phyloP scores from a whole-genome alignment of 2,329 filamentous ascomycete species.

The Immersiporthe knoxdaviesiana region DNA sequence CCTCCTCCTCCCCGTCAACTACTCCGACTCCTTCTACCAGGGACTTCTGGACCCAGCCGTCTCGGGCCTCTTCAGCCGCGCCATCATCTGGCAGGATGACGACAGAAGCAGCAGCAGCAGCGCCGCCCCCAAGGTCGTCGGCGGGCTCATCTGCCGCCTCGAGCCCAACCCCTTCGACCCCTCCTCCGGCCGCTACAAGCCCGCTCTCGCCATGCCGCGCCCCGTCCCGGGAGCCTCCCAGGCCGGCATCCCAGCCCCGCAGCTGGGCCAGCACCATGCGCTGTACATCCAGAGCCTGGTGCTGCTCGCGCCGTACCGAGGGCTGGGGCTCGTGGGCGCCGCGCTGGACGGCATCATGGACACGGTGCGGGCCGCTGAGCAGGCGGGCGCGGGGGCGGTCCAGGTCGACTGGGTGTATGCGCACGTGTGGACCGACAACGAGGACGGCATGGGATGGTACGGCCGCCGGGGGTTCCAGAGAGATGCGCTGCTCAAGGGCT shows the following conservation, averaged over 20 bases:
- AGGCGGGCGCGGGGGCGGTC: constrained; percentile 10
- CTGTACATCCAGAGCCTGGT: constrained; percentile 69
- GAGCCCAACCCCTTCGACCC: constrained; percentile 50
- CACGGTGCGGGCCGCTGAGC: constrained; percentile 43
- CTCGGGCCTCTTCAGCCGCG: constrained; percentile 60
- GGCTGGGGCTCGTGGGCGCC: constrained; percentile 61
- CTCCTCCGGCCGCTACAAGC: constrained; percentile 28
- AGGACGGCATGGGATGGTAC: constrained; percentile 67
- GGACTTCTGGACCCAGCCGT: constrained; percentile 53
- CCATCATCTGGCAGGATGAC: constrained; percentile 60
- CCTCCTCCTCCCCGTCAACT: constrained; percentile 65
- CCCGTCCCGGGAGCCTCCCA: not conserved
- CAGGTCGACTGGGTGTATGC: constrained; percentile 48
- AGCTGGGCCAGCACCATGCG: constrained; percentile 43
- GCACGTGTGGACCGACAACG: constrained; percentile 71
- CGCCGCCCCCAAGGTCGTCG: constrained; percentile 55
- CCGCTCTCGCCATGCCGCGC: constrained; percentile 17
- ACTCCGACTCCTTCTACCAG: constrained; percentile 67
- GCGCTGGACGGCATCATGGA: constrained; percentile 57
- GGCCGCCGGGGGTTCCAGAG: constrained; percentile 57
- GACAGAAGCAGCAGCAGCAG: constrained; percentile 32
- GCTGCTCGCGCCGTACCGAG: constrained; percentile 65
- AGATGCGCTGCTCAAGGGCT: constrained; percentile 55
- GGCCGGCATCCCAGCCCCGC: constrained; percentile 20
- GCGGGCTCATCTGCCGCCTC: constrained; percentile 65